Base-by-base conservation (phyloP, 805 yeast species). In the Kodamaea hsintzibuensis region DNA sequence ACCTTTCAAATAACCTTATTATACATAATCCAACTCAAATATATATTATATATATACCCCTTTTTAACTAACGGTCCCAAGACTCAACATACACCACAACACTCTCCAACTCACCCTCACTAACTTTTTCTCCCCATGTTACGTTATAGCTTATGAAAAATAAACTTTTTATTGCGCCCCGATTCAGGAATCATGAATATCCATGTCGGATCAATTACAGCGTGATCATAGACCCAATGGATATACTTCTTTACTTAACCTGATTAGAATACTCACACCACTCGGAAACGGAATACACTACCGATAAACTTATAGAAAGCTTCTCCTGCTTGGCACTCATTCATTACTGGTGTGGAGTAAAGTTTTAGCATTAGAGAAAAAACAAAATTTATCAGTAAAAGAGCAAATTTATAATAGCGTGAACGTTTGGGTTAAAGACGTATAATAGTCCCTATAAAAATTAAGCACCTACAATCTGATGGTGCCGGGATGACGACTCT, bases 401-500 rank as follows among this genome's bases (percentile, higher is more conserved):
- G 13, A 12, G 13, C 10, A 30, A 30, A 30, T 30, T 30, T 30
- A 30, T 30, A 30, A 30, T 30, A 30, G 10, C 33, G 33, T 5
- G 35, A 9, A 30, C 35, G 35, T 30, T 30, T 30, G 35, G 13
- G 35, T 30, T 30, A 30, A 22, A 22, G 25, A 12, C 35, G 35
- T 30, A 8, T 5, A 30, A 2, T 12, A 30, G 35, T 12, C 10
- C 13, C 10, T 17, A 40, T 40, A n/a, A n/a, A 17, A 4, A 40
- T 3, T 12, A 40, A 39, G 6, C 19, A 38, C 42, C 19, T 13
- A 40, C 19, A 12, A n/a, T 16, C 44, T 40, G 25, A 40, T 40
- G 44, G 44, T 16, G 44, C 44, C 42, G 44, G 44, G n/a, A 40
- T 40, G 44, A 7, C 44, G 19, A 40, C 44, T 10, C 44, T 40